Base-by-base conservation (phyloP, 1,139 yeast genomes). In the Zygotorulaspora mrakii region DNA sequence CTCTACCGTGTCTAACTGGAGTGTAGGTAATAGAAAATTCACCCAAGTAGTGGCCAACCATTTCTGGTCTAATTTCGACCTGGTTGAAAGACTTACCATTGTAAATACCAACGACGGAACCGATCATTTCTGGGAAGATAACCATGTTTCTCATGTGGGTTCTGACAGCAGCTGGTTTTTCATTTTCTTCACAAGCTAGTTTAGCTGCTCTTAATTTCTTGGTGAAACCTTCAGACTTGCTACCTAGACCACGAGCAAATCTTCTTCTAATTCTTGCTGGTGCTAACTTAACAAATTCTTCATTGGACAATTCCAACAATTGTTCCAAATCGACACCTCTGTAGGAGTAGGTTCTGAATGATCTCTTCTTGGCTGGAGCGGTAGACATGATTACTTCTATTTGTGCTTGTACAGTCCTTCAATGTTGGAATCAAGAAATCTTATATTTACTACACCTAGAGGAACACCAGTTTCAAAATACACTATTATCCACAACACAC, bases 41-140 rank as follows among this genome's bases (percentile, higher is more conserved):
- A 77, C 96, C 99, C 68, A 94, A 86, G 94, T 94, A 94, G 84
- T 89, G 96, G 70, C 98, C 98, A 70, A 89, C 89, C 98, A 94
- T 91, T 79, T 94, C 99, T 67, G 98, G 96, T 74, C 79, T 88
- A 75, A 94, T 77, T 75, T 94, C 99, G 73, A 91, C 96, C 67
- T 84, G 86, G 95, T 89, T 91, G 94, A 94, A 94, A 65, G 79
- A 88, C 81, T 94, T 94, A 79, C 99, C 99, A 82, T 94, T 94
- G 95, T 94, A 91, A 65, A 94, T 86, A 76, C 97, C 97, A 63
- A 94, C 82, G 62, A 89, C 95, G 52, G 96, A 87, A 69, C 98
- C 98, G 67, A 94, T 88, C 98, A 94, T 94, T 82, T 94, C 99
- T 76, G 99, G 99, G 62, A 91, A 94, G 67, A 94, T 73, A 70